A percentile compares a stretch with the other conserved stretches of the same genome.
phyloP scores from a whole-genome alignment of 169 alveolate species.

The Toxoplasma gondii region DNA sequence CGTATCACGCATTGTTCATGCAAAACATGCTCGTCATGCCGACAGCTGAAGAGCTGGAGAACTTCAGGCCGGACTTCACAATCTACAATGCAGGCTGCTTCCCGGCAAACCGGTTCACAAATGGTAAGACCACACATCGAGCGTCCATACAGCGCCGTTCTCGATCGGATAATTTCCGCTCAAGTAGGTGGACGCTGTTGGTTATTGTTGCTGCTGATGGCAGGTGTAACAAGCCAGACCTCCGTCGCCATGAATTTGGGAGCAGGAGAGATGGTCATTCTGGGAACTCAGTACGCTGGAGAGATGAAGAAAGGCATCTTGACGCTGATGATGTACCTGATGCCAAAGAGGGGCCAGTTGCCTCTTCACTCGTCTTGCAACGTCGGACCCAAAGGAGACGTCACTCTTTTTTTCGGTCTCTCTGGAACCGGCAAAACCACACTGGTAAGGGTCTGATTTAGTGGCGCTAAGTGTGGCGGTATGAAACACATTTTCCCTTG shows the following conservation, averaged over 20 bases:
- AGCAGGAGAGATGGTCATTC: constrained; percentile 90
- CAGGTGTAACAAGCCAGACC: constrained; percentile 90
- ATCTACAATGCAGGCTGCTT: constrained; percentile 95
- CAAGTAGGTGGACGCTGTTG: background rate
- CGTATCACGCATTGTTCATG: constrained; percentile 98
- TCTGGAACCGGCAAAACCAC: constrained; percentile 99
- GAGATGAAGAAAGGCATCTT: constrained; percentile 97
- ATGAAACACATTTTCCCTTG: background rate
- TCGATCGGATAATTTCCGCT: background rate
- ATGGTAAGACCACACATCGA: constrained; percentile 62
- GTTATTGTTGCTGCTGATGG: background rate
- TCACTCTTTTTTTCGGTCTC: constrained; percentile 95
- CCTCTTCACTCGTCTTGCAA: constrained; percentile 98
- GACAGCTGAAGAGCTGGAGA: constrained; percentile 83
- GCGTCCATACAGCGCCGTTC: background rate
- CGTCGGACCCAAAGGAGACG: constrained; percentile 92
- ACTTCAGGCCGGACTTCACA: constrained; percentile 85
- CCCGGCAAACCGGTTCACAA: constrained; percentile 89
- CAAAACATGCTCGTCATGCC: constrained; percentile 95
- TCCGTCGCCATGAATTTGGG: constrained; percentile 91
- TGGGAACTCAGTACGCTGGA: constrained; percentile 98
- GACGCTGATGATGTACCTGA: constrained; percentile 91
- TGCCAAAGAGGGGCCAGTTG: constrained; percentile 92
- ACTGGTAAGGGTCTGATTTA: constrained; percentile 60
- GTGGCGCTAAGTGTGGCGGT: background rate